Evolutionary conservation across 202 grass and related monocot species (phyloP).

Genomic region (Setaria italica): DNA sequence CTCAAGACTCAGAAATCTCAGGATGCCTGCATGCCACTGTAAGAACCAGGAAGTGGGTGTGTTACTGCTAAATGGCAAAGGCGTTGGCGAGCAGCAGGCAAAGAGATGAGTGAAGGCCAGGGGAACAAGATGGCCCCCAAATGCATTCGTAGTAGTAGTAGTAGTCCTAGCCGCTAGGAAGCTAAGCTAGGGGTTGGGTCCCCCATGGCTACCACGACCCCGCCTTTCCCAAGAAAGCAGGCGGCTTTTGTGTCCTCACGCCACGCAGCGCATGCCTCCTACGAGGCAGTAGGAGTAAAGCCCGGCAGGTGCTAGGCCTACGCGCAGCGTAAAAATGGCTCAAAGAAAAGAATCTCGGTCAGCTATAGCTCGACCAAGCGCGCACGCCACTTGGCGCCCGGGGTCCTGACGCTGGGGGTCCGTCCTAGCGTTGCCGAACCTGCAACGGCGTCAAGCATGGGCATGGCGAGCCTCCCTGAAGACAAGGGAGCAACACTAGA

Average conservation of each 20-base stretch:
- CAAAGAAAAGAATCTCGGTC: slow-evolving; percentile 41
- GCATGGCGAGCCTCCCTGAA: background rate
- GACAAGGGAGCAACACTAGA: background rate
- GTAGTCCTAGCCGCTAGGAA: background rate
- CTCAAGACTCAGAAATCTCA: background rate
- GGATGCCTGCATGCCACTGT: slow-evolving; percentile 36
- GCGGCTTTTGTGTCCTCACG: slow-evolving; percentile 56
- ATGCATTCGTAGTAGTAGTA: background rate
- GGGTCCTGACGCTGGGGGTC: background rate
- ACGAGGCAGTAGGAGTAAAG: slow-evolving; percentile 34
- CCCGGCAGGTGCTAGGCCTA: slow-evolving; percentile 37
- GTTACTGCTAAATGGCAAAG: background rate
- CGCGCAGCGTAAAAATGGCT: background rate
- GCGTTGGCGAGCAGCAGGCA: slow-evolving; percentile 30
- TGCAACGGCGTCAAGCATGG: slow-evolving; percentile 1
- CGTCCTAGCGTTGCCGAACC: background rate
- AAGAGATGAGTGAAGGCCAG: background rate
- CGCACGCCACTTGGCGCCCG: slow-evolving; percentile 25
- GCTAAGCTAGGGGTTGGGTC: slow-evolving; percentile 16
- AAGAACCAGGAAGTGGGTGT: slow-evolving; percentile 27
- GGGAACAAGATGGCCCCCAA: slow-evolving; percentile 37
- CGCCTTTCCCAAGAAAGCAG: slow-evolving; percentile 64
- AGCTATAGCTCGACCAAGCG: background rate
- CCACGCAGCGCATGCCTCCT: slow-evolving; percentile 42
- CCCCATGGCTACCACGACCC: slow-evolving; percentile 35